phyloP scores from a whole-genome alignment of 768 basidiomycete species.

The Leucosporidium scottii region DNA sequence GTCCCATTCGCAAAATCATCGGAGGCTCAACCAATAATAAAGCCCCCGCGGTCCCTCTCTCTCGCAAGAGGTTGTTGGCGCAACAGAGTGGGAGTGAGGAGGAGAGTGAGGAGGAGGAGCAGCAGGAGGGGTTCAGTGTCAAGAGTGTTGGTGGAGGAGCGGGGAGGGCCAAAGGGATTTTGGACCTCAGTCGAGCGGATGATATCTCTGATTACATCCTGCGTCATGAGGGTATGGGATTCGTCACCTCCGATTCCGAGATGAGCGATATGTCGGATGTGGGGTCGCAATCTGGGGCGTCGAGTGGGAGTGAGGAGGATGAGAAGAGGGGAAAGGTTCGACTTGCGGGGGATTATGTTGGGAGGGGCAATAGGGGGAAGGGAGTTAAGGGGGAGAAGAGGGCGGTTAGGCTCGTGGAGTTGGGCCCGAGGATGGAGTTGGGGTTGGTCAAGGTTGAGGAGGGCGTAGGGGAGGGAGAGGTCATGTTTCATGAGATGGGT shows the following conservation, averaged over 20 bases:
- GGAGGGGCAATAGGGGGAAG: slow-evolving; percentile 68
- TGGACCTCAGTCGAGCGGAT: slow-evolving; percentile 80
- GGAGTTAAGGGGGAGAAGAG: slow-evolving; percentile 66
- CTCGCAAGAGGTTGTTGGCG: slow-evolving; percentile 33
- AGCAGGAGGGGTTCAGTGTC: neutral
- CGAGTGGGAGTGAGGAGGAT: slow-evolving; percentile 66
- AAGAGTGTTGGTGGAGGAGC: neutral
- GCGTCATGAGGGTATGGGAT: slow-evolving; percentile 50
- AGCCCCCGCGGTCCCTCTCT: slow-evolving; percentile 32
- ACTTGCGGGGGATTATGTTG: slow-evolving; percentile 87
- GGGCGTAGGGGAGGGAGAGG: slow-evolving; percentile 83
- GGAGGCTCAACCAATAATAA: slow-evolving; percentile 50
- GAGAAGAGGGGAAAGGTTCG: slow-evolving; percentile 55
- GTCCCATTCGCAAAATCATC: slow-evolving; percentile 77
- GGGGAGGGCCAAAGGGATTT: slow-evolving; percentile 41
- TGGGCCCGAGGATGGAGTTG: slow-evolving; percentile 92
- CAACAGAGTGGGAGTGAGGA: slow-evolving; percentile 42
- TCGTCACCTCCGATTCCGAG: slow-evolving; percentile 47
- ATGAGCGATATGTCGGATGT: slow-evolving; percentile 50
- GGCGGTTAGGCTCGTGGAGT: slow-evolving; percentile 84
- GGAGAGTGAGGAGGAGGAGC: slow-evolving; percentile 17
- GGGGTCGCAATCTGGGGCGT: slow-evolving; percentile 64
- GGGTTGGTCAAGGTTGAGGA: slow-evolving; percentile 87
- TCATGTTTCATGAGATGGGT: slow-evolving; percentile 94
- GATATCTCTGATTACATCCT: slow-evolving; percentile 95